Evolutionary conservation across 495 filamentous ascomycete species (phyloP).

Genomic region (Penicillium herquei): DNA sequence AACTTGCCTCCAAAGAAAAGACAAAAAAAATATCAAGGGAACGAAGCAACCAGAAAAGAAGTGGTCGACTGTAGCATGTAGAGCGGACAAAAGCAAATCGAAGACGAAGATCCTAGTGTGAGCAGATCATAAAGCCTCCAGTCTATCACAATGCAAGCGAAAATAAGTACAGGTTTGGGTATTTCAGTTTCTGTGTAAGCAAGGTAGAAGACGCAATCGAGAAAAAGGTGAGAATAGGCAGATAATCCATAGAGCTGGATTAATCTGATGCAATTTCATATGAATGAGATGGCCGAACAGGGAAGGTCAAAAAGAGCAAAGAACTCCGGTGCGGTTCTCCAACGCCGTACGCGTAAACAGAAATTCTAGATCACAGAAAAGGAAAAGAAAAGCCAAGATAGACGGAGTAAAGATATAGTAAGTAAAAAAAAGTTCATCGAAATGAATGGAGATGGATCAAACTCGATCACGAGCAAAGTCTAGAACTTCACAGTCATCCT

Average conservation of each 20-base stretch:
- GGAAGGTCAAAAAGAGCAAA: conserved; percentile 4
- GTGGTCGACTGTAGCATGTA: neutral
- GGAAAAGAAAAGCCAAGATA: conserved; percentile 7
- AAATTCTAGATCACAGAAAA: conserved; percentile 19
- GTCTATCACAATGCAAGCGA: conserved; percentile 16
- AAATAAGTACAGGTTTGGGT: conserved; percentile 20
- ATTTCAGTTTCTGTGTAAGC: conserved; percentile 25
- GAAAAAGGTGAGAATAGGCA: conserved; percentile 9
- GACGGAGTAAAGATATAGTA: neutral
- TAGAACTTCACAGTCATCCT: conserved; percentile 89
- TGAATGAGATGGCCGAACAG: conserved; percentile 5
- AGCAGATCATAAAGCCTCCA: conserved; percentile 10
- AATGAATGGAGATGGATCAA: conserved; percentile 34
- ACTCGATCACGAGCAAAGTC: conserved; percentile 88
- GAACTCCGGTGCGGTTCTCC: conserved; percentile 19
- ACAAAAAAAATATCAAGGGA: neutral
- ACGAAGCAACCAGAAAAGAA: neutral
- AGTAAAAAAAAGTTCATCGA: neutral
- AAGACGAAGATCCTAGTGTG: neutral
- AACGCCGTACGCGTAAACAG: conserved; percentile 17
- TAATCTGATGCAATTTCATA: conserved; percentile 24
- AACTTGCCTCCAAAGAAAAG: neutral
- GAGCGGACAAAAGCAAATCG: too few species aligned
- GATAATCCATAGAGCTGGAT: conserved; percentile 8
- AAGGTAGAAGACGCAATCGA: conserved; percentile 6